A percentile compares a stretch with the other conserved stretches of the same genome.
Conservation (phyloP, 2,329 filamentous ascomycete species). For the Stachybotrys chartarum region DNA sequence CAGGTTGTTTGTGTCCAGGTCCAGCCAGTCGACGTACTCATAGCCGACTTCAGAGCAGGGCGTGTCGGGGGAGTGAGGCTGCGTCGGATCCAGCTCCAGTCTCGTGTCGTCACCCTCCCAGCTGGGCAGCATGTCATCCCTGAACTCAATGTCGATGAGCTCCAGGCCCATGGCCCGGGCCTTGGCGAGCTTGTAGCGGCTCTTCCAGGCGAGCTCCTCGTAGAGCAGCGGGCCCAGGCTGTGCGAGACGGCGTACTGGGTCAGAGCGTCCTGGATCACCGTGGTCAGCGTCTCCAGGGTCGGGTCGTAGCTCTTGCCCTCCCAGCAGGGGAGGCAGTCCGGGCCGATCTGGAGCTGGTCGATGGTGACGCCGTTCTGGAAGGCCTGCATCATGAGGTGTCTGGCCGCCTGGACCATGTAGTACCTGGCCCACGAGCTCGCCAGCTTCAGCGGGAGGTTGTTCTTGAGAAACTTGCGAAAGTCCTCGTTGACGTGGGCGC, state of each 20-base stretch:
- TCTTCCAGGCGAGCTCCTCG: constrained; percentile 15
- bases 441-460: constrained; percentile 11
- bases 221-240: constrained; percentile 11
- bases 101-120: constrained; percentile 12
- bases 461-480: constrained; percentile 9
- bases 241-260: constrained; percentile 7
- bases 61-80: neutral
- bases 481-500: neutral
- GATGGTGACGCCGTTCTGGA: constrained; percentile 5
- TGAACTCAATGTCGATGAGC: constrained; percentile 14
- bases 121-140: constrained; percentile 17
- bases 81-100: neutral
- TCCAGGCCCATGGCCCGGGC: constrained; percentile 13
- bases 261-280: constrained; percentile 15
- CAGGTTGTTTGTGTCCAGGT: neutral
- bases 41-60: too few relatives aligned
- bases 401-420: constrained; percentile 14
- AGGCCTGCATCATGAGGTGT: constrained; percentile 14
- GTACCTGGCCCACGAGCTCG: constrained; percentile 11
- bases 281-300: constrained; percentile 13
- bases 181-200: constrained; percentile 15
- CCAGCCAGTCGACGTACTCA: neutral
- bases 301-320: constrained; percentile 15
- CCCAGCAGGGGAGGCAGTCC: constrained; percentile 23
- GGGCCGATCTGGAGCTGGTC: constrained; percentile 14